phyloP scores from a whole-genome alignment of 257 asterid species.

The Striga asiatica region DNA sequence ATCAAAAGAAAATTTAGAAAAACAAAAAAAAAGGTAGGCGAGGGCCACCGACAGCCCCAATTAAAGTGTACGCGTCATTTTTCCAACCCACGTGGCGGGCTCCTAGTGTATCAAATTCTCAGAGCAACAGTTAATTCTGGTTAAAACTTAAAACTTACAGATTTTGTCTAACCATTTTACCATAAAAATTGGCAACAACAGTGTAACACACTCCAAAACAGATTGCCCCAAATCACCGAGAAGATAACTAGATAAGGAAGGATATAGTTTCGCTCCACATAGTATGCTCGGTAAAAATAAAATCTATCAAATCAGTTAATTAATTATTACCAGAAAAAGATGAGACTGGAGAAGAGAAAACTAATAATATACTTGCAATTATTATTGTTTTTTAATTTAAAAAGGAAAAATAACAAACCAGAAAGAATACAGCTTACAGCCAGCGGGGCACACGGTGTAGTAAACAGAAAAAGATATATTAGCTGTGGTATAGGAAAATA shows the following conservation, averaged over 20 bases:
- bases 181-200: too few relatives aligned
- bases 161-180: too few relatives aligned
- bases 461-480: background rate
- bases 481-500: background rate
- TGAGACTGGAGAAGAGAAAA: background rate
- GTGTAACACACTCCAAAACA: too few relatives aligned
- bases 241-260: background rate
- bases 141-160: too few relatives aligned
- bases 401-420: background rate
- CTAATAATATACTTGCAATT: background rate
- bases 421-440: slow-evolving; percentile 29
- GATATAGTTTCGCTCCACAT: too few relatives aligned
- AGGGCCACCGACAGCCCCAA: slow-evolving; percentile 24
- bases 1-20: too few relatives aligned
- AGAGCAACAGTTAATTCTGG: slow-evolving; percentile 10
- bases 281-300: too few relatives aligned
- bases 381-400: too few relatives aligned
- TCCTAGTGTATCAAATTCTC: background rate
- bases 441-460: slow-evolving; percentile 18
- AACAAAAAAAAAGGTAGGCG: too few relatives aligned
- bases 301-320: too few relatives aligned
- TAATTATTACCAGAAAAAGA: too few relatives aligned
- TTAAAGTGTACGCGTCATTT: too few relatives aligned
- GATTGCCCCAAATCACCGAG: background rate
- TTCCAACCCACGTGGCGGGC: slow-evolving; percentile 3